These are phyloP conservation scores for Calonectria honghensis DNA, from an alignment of 2,329 filamentous ascomycete species.

Conservation along the genomic window DNA sequence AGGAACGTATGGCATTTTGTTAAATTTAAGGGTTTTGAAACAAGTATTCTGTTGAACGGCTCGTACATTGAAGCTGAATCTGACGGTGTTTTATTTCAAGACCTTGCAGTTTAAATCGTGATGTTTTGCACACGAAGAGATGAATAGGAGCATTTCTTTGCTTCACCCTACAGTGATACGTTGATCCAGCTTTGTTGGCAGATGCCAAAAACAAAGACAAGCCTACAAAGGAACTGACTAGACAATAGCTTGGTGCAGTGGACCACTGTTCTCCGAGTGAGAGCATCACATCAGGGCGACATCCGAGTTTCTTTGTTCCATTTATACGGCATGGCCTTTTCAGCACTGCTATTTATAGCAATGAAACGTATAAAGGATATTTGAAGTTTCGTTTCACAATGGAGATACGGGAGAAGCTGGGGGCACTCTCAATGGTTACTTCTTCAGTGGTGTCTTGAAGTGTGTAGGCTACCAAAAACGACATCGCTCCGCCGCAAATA, in stretches of 20 bases:
- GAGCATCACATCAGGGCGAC: not conserved
- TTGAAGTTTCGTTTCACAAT: conserved; percentile 1
- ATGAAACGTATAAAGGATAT: not conserved
- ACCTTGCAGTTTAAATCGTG: not conserved
- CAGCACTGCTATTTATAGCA: not conserved
- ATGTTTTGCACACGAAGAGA: not conserved
- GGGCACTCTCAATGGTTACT: conserved; percentile 22
- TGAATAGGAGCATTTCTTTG: too few species aligned
- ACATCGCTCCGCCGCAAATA: not conserved
- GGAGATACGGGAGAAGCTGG: not conserved
- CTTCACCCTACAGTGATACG: not conserved
- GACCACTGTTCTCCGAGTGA: too few species aligned
- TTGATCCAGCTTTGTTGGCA: not conserved
- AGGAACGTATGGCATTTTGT: not conserved
- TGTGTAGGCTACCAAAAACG: conserved; percentile 7
- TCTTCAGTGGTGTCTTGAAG: conserved; percentile 2
- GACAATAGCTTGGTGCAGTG: not conserved
- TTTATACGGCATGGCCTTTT: not conserved
- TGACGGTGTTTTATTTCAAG: not conserved
- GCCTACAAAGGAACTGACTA: not conserved
- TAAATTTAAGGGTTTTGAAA: too few species aligned
- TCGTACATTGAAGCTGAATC: not conserved
- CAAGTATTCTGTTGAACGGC: not conserved
- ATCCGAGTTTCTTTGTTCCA: conserved; percentile 9
- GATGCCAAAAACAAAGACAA: not conserved